Base-by-base conservation (phyloP, 2,329 filamentous ascomycete genomes). In the Fusarium buharicum region DNA sequence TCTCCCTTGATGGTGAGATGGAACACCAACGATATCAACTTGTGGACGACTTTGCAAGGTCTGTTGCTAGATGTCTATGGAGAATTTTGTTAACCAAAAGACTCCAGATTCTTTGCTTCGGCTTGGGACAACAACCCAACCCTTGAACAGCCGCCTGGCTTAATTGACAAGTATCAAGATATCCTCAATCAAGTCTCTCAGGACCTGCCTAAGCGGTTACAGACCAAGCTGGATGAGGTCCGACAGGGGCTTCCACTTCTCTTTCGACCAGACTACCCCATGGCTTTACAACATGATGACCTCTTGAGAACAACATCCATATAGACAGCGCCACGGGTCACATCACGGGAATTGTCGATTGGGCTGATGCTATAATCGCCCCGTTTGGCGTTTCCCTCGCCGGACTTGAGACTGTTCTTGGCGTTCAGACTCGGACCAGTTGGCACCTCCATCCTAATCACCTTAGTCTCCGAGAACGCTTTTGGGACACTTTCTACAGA, bases 301-400 rank as follows among this genome's bases (percentile, higher is more conserved):
- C 75, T 22, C 53, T 60, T 20, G 68, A 72, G 62, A 72, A 67
- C 45, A 74, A 75, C 49, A 66, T 74, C 22, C 69, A 72, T 16
- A 60, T 70, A 9, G 64, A 74, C 22, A 39, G 62, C 4, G 34
- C 27, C 2, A 73, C 66, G 8, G 68, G 69, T 24, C 28, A 56
- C 17, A 68, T 74, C 18, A 72, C 67, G 1, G 70, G 72, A 20
- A 62, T 74, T 31, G 47, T 73, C 18, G 71, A 75, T 63, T 75
- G 69, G 70, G 27, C 61, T 16, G 66, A 69, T 16, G 68, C 68
- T 9, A 43, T 51, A 4, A 51, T 74, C 14, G 48, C 44, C 24
- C 71, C 71, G 1, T 75, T 74, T 50, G 70, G 71, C 6, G 58
- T 71, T 9, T 67, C 71, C 8, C 58, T 74, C 12, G 65, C 52